A percentile compares a stretch with the other conserved stretches of the same genome.
These are phyloP conservation scores for Canna indica DNA, from an alignment of 176 grass and related monocot genomes.

Conservation along the genomic window DNA sequence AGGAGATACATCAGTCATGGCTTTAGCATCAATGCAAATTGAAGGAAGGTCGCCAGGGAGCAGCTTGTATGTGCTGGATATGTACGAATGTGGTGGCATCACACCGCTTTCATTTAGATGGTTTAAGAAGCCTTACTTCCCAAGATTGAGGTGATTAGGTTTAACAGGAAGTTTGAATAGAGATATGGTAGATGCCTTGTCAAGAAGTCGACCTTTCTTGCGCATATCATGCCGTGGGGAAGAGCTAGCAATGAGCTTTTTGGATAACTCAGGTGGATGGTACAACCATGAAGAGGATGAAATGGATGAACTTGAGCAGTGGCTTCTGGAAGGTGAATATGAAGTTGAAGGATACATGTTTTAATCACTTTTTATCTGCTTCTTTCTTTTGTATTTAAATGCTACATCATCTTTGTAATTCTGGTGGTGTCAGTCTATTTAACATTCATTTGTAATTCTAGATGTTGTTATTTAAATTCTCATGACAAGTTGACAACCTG, in stretches of 20 bases:
- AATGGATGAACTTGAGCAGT: slow-evolving; percentile 76
- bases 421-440: neutral
- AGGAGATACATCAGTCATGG: slow-evolving; percentile 54
- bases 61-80: slow-evolving; percentile 67
- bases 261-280: slow-evolving; percentile 55
- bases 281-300: slow-evolving; percentile 56
- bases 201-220: slow-evolving; percentile 73
- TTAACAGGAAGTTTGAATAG: slow-evolving; percentile 76
- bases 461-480: too few relatives aligned
- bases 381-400: neutral
- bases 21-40: slow-evolving; percentile 83
- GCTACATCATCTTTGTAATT: neutral
- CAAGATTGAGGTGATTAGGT: slow-evolving; percentile 69
- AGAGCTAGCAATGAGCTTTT: slow-evolving; percentile 47
- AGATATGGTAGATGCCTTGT: slow-evolving; percentile 73
- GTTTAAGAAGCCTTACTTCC: slow-evolving; percentile 96
- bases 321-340: slow-evolving; percentile 41
- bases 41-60: slow-evolving; percentile 64
- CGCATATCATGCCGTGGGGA: slow-evolving; percentile 57
- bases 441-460: neutral
- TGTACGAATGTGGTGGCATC: slow-evolving; percentile 66
- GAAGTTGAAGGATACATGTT: neutral
- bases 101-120: slow-evolving; percentile 68
- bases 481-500: neutral
- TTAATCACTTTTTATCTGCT: neutral